Evolutionary conservation across 225 moss, liverwort and hornwort genomes (phyloP), one percentile per base, ranked within the genome.

Genomic region (Climacium dendroides): DNA sequence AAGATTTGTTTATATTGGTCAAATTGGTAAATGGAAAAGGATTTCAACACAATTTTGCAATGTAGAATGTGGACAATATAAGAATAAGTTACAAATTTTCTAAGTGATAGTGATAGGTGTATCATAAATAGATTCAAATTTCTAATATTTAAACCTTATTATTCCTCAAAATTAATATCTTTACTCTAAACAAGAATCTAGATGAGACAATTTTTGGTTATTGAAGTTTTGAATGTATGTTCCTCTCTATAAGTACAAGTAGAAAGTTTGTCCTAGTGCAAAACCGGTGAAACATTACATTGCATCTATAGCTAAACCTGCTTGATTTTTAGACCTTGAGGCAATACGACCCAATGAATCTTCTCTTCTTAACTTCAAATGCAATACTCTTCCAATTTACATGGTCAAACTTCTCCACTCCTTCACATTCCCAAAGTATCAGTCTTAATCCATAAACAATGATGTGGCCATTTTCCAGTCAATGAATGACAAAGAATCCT

Each of bases 261-360:
- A 24, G 2, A 22, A 35, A 9, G 8, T 67, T 50, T 35, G 23
- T n/a, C 0, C 15, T 24, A 23, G 9, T 19, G 15, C 9, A 23
- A 76, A 76, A 30, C 0, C 9, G 1, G 0, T 47, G 19, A 19
- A 73, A 73, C 48, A 19, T 30, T 47, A 11, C 11, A 47, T 30
- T 73, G 19, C 0, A 0, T 19, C 0, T 45, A 0, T 1, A 47
- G 1, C 4, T 47, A 47, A 48, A 29, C 45, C 45, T 6, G 6
- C 0, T 74, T 48, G 11, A 30, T 74, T 48, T 74, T 48, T n/a
- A 2, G 11, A 48, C 2, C 73, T 19, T 19, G 19, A 32, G 2
- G 7, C 11, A 19, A 30, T 47, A 5, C 10, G 15, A 10, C 2
- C 10, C 29, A 9, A 15, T 3, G 45, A 43, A 43, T 5, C n/a